Percentiles rank a stretch among this genome's conserved stretches.
Evolutionary conservation across 495 filamentous ascomycete genomes (phyloP).

Genomic region (Staphylotrichum longicolle): DNA sequence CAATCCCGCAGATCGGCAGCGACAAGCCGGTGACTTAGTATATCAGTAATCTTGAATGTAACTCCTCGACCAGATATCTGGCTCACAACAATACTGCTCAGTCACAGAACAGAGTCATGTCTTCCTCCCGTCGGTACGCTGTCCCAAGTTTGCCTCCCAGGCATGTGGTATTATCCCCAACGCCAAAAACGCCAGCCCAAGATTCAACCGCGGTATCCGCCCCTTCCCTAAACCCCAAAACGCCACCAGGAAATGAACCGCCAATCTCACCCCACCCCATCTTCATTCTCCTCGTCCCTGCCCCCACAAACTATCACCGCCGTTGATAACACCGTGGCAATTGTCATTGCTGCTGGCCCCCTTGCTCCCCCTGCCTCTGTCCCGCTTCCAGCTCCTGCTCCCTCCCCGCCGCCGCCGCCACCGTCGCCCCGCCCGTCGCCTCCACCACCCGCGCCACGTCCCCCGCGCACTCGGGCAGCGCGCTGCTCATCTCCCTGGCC

Average conservation of each 20-base stretch:
- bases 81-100: too few relatives aligned
- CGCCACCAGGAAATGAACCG: not conserved
- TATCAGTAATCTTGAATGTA: too few relatives aligned
- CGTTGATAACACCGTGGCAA: not conserved
- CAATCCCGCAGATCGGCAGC: too few relatives aligned
- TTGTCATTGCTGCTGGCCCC: not conserved
- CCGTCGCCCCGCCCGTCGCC: constrained; percentile 37
- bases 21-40: too few relatives aligned
- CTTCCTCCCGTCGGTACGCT: too few relatives aligned
- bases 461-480: constrained; percentile 70
- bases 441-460: constrained; percentile 66
- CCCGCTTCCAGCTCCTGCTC: constrained; percentile 49
- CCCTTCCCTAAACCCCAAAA: too few relatives aligned
- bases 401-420: constrained; percentile 59
- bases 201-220: too few relatives aligned
- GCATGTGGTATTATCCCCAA: not conserved
- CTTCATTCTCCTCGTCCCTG: too few relatives aligned
- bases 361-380: constrained; percentile 26
- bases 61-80: too few relatives aligned
- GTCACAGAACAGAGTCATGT: too few relatives aligned
- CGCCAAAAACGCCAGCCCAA: constrained; percentile 4
- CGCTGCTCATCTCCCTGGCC: constrained; percentile 72
- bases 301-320: not conserved
- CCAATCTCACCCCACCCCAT: not conserved
- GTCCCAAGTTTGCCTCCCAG: not conserved